Conservation (phyloP, 169 alveolate species). For the Toxoplasma gondii region DNA sequence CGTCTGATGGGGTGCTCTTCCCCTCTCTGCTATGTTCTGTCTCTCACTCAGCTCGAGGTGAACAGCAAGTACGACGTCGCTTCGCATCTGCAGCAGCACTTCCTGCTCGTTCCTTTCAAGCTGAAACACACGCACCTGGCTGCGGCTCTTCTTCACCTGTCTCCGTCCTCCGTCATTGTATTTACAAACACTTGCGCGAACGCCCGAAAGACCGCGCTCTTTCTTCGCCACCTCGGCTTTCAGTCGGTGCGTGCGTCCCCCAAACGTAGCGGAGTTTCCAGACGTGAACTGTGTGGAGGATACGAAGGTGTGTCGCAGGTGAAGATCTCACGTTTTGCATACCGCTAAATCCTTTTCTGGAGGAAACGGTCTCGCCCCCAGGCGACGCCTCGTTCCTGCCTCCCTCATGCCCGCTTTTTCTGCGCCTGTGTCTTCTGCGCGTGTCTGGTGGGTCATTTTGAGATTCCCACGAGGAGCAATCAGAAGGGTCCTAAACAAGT, state of each 20-base stretch:
- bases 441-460: no score
- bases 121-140: slow-evolving; percentile 93
- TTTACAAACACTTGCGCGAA: slow-evolving; percentile 94
- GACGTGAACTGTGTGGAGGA: no score
- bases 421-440: no score
- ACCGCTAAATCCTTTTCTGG: no score
- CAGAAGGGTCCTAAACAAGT: no score
- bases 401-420: no score
- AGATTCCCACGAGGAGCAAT: no score
- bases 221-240: slow-evolving; percentile 89
- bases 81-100: slow-evolving; percentile 89
- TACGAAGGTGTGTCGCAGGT: no score
- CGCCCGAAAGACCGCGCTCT: slow-evolving; percentile 88
- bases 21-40: neutral
- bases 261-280: no score
- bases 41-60: slow-evolving; percentile 23
- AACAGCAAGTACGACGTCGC: slow-evolving; percentile 92
- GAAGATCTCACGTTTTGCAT: no score
- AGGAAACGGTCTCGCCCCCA: no score
- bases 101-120: slow-evolving; percentile 93
- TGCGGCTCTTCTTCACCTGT: slow-evolving; percentile 80
- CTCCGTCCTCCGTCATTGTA: slow-evolving; percentile 84
- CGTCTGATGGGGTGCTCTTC: neutral
- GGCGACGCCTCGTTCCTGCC: no score
- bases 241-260: slow-evolving; percentile 77